Evolutionary conservation across 768 basidiomycete genomes (phyloP), one percentile per base, ranked within the genome.

Genomic region (Stropharia rugosoannulata): DNA sequence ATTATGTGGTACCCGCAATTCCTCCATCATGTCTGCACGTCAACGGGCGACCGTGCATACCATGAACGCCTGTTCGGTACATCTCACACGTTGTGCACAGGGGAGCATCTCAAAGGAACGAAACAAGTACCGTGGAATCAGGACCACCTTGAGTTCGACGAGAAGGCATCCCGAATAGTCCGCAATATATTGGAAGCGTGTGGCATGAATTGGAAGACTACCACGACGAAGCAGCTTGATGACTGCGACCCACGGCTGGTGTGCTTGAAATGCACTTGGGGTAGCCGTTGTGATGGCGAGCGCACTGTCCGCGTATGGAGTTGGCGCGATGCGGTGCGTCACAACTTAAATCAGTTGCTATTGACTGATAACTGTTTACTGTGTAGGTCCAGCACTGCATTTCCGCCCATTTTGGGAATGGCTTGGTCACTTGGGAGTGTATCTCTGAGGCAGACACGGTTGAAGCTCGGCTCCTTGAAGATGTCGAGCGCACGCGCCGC

Each of bases 1-100:
- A 57, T 56, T n/a, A 62, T 75, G 62, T 73, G 66, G 65, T 73
- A 68, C 51, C 73, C 73, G 9, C 68, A 73, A 43, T 67, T 73
- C 52, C 49, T 74, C 16, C 62, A 67, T 18, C 73, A 76, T 56
- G 53, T 60, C 0, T 75, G 73, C 61, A 68, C 66, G 37, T 60
- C 65, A 1, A 60, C 67, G 22, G 32, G 52, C n/a, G 1, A 38
- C 18, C 37, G 43, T 16, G 29, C 44, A 2, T 32, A 32, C 18
- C 19, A 47, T 4, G 54, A 66, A 12, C 42, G 47, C 18, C 42
- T 50, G 5, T 51, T 57, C 8, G 13, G 59, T 5, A 40, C 52
- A 13, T 59, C 69, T 37, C n/a, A 36, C 19, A 45, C 49, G 8
- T 54, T 70, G 11, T 29, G 27, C 3, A 51, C 66, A n/a, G 36